A percentile compares a stretch with the other conserved stretches of the same genome.
These are phyloP conservation scores for Coniochaeta prunicola DNA, from an alignment of 2,329 filamentous ascomycete genomes.

Conservation along the genomic window DNA sequence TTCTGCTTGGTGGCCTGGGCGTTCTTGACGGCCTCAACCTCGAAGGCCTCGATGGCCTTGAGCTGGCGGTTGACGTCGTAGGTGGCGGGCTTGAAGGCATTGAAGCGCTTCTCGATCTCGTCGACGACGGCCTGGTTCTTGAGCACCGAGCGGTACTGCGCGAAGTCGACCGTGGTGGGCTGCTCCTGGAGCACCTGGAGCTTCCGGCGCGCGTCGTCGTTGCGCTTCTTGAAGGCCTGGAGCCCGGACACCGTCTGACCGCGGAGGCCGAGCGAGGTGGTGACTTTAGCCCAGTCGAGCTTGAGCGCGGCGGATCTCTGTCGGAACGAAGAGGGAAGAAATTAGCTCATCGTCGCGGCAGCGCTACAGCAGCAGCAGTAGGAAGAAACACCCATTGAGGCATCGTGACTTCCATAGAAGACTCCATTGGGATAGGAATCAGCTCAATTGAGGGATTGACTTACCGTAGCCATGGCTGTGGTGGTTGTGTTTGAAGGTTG, in stretches of 20 bases:
- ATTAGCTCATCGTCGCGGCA: slow-evolving; percentile 45
- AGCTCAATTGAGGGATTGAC: slow-evolving; percentile 26
- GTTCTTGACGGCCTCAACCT: slow-evolving; percentile 94
- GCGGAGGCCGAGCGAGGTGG: slow-evolving; percentile 88
- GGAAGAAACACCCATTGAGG: background rate
- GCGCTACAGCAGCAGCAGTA: background rate
- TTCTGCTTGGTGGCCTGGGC: slow-evolving; percentile 94
- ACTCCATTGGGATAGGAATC: background rate
- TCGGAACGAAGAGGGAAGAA: slow-evolving; percentile 27
- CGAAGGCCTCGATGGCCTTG: slow-evolving; percentile 97
- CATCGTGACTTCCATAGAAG: background rate
- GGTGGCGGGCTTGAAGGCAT: slow-evolving; percentile 79
- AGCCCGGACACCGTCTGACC: slow-evolving; percentile 89
- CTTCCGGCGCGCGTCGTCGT: slow-evolving; percentile 96
- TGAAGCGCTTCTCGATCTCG: slow-evolving; percentile 96
- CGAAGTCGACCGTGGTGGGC: slow-evolving; percentile 84
- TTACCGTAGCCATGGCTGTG: slow-evolving; percentile 64
- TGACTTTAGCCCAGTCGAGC: slow-evolving; percentile 97
- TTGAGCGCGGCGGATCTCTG: slow-evolving; percentile 98
- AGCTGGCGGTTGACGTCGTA: slow-evolving; percentile 93
- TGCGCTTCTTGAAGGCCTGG: slow-evolving; percentile 98
- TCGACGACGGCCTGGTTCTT: slow-evolving; percentile 96
- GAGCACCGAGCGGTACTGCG: slow-evolving; percentile 80
- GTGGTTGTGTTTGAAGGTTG: slow-evolving; percentile 33
- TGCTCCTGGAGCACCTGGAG: slow-evolving; percentile 77